Conservation (phyloP, 345 rosid genomes). For the Sisymbrium irio region DNA sequence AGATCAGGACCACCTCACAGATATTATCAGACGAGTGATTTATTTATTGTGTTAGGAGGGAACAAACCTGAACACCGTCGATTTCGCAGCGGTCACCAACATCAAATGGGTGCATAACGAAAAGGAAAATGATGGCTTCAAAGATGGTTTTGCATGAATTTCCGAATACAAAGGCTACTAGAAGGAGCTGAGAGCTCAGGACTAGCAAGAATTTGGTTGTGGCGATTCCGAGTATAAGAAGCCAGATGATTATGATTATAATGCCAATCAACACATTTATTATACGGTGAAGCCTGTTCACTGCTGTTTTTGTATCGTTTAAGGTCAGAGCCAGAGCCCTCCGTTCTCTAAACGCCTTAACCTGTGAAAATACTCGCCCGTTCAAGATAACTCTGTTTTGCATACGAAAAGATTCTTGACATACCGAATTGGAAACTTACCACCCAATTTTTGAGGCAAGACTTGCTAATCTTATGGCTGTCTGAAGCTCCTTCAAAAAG, state of each 20-base stretch:
- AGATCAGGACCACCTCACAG: not conserved
- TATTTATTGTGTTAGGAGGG: not conserved
- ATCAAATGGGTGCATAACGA: conserved; percentile 82
- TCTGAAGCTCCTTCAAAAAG: conserved; percentile 70
- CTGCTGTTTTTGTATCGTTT: conserved; percentile 75
- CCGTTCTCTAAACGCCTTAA: conserved; percentile 64
- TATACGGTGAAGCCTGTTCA: conserved; percentile 65
- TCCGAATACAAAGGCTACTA: conserved; percentile 70
- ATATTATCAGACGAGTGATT: not conserved
- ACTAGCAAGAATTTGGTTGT: conserved; percentile 55
- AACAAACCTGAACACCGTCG: conserved; percentile 66
- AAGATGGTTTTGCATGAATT: conserved; percentile 80
- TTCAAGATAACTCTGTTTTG: not conserved
- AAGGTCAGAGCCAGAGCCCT: conserved; percentile 70
- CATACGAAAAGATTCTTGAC: not conserved
- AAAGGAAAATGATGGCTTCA: conserved; percentile 82
- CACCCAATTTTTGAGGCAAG: conserved; percentile 77
- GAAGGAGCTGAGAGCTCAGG: conserved; percentile 57
- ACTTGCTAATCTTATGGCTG: conserved; percentile 51
- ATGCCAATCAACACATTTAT: conserved; percentile 57
- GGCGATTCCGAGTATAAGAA: conserved; percentile 66
- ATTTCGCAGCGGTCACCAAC: conserved; percentile 82
- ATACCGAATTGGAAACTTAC: conserved; percentile 35
- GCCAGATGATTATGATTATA: conserved; percentile 49
- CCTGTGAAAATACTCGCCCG: conserved; percentile 31